Evolutionary conservation across 306 rosid species (phyloP).

Genomic region (Quercus mongolica): DNA sequence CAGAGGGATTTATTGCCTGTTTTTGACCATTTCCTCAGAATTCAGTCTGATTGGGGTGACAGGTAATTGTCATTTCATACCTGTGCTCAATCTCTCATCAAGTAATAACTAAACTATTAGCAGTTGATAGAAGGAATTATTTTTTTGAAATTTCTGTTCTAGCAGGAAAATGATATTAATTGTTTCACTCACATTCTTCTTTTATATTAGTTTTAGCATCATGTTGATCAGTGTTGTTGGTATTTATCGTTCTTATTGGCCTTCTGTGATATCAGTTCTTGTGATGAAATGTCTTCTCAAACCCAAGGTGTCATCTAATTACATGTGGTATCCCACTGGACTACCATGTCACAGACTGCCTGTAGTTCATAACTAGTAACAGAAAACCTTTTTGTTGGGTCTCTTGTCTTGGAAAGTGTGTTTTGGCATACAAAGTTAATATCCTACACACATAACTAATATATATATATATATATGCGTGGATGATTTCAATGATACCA

Average conservation of each 20-base stretch:
- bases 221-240: background rate
- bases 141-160: background rate
- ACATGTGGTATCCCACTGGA: background rate
- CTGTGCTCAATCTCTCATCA: background rate
- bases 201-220: background rate
- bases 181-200: background rate
- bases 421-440: too few species aligned
- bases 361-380: background rate
- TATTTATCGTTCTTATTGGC: background rate
- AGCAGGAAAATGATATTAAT: background rate
- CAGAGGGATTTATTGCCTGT: conserved; percentile 83
- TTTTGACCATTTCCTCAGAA: conserved; percentile 63
- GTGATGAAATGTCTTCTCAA: background rate
- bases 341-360: background rate
- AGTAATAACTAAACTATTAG: background rate
- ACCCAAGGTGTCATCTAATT: background rate
- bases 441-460: too few species aligned
- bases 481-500: too few species aligned
- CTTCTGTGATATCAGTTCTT: background rate
- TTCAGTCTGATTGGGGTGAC: conserved; percentile 65
- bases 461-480: too few species aligned
- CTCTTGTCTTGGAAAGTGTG: background rate
- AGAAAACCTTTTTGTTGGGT: background rate
- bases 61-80: conserved; percentile 47
- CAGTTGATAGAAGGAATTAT: background rate